Evolutionary conservation across 768 basidiomycete species (phyloP).

Genomic region (Collybiopsis luxurians): DNA sequence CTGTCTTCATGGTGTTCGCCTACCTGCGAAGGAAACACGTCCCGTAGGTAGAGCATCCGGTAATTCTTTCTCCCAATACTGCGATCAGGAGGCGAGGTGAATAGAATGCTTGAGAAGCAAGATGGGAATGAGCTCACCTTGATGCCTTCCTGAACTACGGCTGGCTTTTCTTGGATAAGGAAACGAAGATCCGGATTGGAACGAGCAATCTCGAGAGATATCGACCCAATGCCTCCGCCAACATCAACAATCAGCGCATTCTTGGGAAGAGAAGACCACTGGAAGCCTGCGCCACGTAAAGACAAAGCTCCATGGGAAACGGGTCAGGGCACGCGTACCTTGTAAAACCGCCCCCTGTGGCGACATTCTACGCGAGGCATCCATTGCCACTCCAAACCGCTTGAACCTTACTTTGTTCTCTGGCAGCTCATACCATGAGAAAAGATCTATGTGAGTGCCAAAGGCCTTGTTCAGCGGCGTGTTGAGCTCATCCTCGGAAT

Average conservation of each 20-base stretch:
- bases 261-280: conserved; percentile 51
- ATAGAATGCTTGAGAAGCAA: conserved; percentile 26
- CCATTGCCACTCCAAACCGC: conserved; percentile 25
- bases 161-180: conserved; percentile 60
- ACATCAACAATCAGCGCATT: conserved; percentile 61
- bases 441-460: conserved; percentile 14
- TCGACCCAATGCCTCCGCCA: conserved; percentile 64
- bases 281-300: conserved; percentile 42
- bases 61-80: conserved; percentile 18
- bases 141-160: conserved; percentile 51
- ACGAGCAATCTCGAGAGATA: conserved; percentile 30
- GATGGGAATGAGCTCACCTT: conserved; percentile 28
- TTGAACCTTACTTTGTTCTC: conserved; percentile 15
- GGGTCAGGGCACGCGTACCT: too few relatives aligned
- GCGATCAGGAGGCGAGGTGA: background rate
- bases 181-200: conserved; percentile 40
- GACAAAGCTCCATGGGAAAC: background rate
- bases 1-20: background rate
- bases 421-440: conserved; percentile 20
- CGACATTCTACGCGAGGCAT: conserved; percentile 5
- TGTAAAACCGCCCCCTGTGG: background rate
- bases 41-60: conserved; percentile 16
- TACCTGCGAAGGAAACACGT: conserved; percentile 18
- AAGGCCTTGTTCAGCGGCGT: conserved; percentile 18
- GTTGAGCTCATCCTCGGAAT: conserved; percentile 14